phyloP scores from a whole-genome alignment of 2,329 filamentous ascomycete genomes.

The Fusarium coffeatum region DNA sequence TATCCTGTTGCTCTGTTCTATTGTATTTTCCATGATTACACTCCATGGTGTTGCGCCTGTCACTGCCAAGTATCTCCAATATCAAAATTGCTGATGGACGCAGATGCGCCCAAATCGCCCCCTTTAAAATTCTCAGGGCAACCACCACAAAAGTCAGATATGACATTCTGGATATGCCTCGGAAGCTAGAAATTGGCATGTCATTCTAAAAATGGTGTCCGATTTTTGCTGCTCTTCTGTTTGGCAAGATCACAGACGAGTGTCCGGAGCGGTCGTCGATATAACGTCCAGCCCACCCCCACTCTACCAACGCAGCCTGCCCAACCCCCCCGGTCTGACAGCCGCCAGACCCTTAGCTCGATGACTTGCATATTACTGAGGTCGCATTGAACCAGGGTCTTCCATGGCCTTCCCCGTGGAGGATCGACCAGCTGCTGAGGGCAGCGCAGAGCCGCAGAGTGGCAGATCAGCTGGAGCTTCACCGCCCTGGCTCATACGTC shows the following conservation, averaged over 20 bases:
- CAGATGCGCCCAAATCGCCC: not conserved
- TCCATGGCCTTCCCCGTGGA: not conserved
- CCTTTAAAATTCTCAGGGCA: conserved; percentile 24
- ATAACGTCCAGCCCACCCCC: conserved; percentile 12
- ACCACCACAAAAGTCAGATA: conserved; percentile 28
- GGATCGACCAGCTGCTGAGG: not conserved
- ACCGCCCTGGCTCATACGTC: conserved; percentile 7
- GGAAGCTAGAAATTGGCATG: not conserved
- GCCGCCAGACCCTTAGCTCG: not conserved
- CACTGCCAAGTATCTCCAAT: not conserved
- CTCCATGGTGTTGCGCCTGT: not conserved
- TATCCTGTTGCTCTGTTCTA: fast-evolving
- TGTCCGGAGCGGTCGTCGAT: conserved; percentile 5
- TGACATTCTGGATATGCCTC: conserved; percentile 7
- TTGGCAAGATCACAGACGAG: conserved; percentile 23
- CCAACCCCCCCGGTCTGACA: conserved; percentile 13
- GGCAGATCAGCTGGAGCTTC: conserved; percentile 32
- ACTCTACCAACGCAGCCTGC: not conserved
- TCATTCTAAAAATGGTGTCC: not conserved
- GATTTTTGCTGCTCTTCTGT: not conserved
- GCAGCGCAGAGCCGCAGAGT: not conserved
- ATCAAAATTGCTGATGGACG: not conserved
- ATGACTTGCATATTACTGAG: not conserved
- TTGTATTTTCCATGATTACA: fast-evolving
- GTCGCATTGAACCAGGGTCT: not conserved